Evolutionary conservation across 1,139 yeast species (phyloP).

Genomic region (Wickerhamiella pararugosa): DNA sequence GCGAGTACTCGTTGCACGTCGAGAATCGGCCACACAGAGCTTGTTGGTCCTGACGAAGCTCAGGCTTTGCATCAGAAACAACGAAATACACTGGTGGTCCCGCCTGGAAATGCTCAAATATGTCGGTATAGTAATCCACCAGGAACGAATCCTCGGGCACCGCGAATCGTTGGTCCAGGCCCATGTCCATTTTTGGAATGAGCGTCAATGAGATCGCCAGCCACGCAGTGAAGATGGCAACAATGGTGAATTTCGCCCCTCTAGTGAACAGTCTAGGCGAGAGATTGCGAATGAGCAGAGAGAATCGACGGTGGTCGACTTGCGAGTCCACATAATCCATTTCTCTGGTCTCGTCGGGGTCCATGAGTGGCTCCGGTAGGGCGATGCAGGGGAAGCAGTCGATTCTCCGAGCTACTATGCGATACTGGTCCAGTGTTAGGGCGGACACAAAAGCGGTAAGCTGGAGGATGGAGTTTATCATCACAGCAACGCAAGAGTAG

Average conservation of each 20-base stretch:
- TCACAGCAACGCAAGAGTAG: constrained; percentile 77
- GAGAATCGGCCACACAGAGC: constrained; percentile 77
- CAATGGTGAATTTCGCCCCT: constrained; percentile 34
- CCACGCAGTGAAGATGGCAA: constrained; percentile 43
- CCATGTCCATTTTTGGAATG: constrained; percentile 55
- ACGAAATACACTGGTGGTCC: constrained; percentile 92
- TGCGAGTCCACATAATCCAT: constrained; percentile 7
- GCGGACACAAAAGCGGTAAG: constrained; percentile 69
- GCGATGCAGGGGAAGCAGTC: constrained; percentile 35
- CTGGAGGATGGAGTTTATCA: constrained; percentile 63
- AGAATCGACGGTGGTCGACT: constrained; percentile 23
- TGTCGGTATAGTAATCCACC: constrained; percentile 62
- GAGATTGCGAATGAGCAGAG: constrained; percentile 30
- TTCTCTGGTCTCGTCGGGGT: constrained; percentile 2
- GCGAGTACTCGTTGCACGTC: constrained; percentile 61
- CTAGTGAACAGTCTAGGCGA: constrained; percentile 45
- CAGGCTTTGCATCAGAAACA: constrained; percentile 48
- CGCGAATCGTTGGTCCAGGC: constrained; percentile 81
- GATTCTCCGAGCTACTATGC: constrained; percentile 26
- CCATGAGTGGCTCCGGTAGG: constrained; percentile 7
- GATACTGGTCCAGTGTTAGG: constrained; percentile 34
- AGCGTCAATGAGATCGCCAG: constrained; percentile 53
- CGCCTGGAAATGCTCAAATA: constrained; percentile 56
- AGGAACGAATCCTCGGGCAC: constrained; percentile 72
- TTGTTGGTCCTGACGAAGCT: constrained; percentile 47